Evolutionary conservation across 1,284 basidiomycete species (phyloP).

Genomic region (Cutaneotrichosporon sp.): DNA sequence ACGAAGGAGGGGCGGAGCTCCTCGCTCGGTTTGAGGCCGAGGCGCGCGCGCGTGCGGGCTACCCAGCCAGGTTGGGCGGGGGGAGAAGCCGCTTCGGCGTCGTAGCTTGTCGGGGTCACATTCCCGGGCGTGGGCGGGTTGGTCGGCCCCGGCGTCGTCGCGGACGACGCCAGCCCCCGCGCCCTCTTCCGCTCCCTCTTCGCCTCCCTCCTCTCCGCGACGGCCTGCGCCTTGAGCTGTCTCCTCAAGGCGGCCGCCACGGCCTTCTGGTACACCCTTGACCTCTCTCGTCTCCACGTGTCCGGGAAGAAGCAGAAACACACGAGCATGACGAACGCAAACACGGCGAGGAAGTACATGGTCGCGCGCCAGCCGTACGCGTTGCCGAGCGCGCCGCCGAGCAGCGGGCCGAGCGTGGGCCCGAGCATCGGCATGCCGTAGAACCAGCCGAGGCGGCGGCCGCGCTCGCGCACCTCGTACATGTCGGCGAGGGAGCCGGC

Average conservation of each 20-base stretch:
- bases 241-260: slow-evolving; percentile 46
- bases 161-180: slow-evolving; percentile 31
- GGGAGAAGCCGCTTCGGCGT: not conserved
- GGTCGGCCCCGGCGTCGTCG: slow-evolving; percentile 34
- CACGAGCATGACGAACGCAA: slow-evolving; percentile 61
- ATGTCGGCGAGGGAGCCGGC: slow-evolving; percentile 77
- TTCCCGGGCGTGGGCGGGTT: not conserved
- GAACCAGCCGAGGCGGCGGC: slow-evolving; percentile 60
- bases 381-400: slow-evolving; percentile 64
- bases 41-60: slow-evolving; percentile 11
- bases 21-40: slow-evolving; percentile 28
- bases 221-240: slow-evolving; percentile 34
- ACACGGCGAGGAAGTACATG: slow-evolving; percentile 76
- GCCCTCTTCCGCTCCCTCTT: slow-evolving; percentile 34
- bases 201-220: slow-evolving; percentile 24
- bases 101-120: not conserved
- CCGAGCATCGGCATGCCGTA: slow-evolving; percentile 57
- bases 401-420: slow-evolving; percentile 68
- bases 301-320: slow-evolving; percentile 72
- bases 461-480: slow-evolving; percentile 74
- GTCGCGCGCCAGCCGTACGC: slow-evolving; percentile 72
- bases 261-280: slow-evolving; percentile 69
- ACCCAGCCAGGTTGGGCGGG: not conserved
- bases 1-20: slow-evolving; percentile 63
- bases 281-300: slow-evolving; percentile 78